Evolutionary conservation across 768 basidiomycete genomes (phyloP), one percentile per base, ranked within the genome.

Genomic region (Boletus subcaerulescens): DNA sequence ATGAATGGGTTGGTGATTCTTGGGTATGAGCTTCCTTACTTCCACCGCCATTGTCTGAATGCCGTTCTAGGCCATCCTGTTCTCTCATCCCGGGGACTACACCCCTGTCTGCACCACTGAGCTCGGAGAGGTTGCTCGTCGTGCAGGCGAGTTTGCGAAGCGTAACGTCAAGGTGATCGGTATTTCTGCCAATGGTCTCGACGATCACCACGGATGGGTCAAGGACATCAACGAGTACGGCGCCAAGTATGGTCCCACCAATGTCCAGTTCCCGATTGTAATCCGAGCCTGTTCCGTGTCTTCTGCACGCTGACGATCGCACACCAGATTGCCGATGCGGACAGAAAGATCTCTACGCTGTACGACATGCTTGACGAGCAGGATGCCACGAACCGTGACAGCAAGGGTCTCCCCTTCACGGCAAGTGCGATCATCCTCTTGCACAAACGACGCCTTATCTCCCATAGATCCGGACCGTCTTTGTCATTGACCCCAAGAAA

Each of bases 331-430:
- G 97, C 93, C 46, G 97, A 99, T 70, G 79, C 82, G 22, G 88
- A 94, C 67, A 82, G 96, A 71, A 87, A 81, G 67, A 81, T 98
- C 45, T 88, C 93, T 10, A 83, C 82, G 40, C 74, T 92, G 53
- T 96, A 97, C 67, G 95, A 97, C 69, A 98, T 98, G 96, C 80
- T 98, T 53, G 97, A 98, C 71, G 81, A 89, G 68, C 91, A 94
- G 73, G 97, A 99, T 74, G 82, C 87, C 41, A 95, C 93, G 51
- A 99, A 93, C 75, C 80, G 82, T 36, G 89, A 91, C 69, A 76
- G 74, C 36, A 92, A 91, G 72, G 92, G 94, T 45, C 80, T 98
- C 42, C 97, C 97, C 20, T 93, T 98, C 79, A 99, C 97, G 45
- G 93, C 86, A 60, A 48, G 52, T 55, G 52, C 17, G 10, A 45